Conservation (phyloP, 352 stramenopile genomes). For the Phytophthora pinifolia region DNA sequence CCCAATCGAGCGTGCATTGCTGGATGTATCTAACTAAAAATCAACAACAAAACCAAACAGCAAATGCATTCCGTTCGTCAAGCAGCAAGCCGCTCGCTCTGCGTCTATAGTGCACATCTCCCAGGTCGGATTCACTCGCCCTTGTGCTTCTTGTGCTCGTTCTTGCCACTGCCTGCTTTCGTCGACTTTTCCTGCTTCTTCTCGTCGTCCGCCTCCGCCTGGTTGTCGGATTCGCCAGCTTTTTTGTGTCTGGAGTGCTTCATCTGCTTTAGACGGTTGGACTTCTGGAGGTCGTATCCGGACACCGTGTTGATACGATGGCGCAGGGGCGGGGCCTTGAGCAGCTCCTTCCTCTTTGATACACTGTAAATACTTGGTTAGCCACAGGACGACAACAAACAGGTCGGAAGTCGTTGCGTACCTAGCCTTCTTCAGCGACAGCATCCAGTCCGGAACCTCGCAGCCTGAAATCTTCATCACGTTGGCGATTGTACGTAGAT, state of each 20-base stretch:
- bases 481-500: constrained; percentile 97
- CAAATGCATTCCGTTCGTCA: constrained; percentile 11
- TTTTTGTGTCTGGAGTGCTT: constrained; percentile 39
- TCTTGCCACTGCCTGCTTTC: constrained; percentile 13
- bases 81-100: not conserved
- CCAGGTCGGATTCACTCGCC: constrained; percentile 12
- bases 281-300: constrained; percentile 86
- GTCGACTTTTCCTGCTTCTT: constrained; percentile 11
- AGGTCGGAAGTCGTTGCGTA: constrained; percentile 22
- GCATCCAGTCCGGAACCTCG: constrained; percentile 98
- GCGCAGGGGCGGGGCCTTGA: constrained; percentile 74
- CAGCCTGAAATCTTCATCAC: constrained; percentile 98
- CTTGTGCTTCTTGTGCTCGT: constrained; percentile 32
- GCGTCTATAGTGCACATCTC: not conserved
- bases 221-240: constrained; percentile 4
- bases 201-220: constrained; percentile 8
- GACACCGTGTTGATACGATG: constrained; percentile 86
- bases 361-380: constrained; percentile 35
- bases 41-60: constrained; percentile 19
- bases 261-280: constrained; percentile 62
- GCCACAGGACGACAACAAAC: constrained; percentile 5
- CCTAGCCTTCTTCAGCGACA: constrained; percentile 93
- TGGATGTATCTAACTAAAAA: constrained; percentile 33
- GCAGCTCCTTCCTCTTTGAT: constrained; percentile 74
- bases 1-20: constrained; percentile 20